phyloP scores from a whole-genome alignment of 1,284 basidiomycete species.

The Hypsizygus ulmarius region DNA sequence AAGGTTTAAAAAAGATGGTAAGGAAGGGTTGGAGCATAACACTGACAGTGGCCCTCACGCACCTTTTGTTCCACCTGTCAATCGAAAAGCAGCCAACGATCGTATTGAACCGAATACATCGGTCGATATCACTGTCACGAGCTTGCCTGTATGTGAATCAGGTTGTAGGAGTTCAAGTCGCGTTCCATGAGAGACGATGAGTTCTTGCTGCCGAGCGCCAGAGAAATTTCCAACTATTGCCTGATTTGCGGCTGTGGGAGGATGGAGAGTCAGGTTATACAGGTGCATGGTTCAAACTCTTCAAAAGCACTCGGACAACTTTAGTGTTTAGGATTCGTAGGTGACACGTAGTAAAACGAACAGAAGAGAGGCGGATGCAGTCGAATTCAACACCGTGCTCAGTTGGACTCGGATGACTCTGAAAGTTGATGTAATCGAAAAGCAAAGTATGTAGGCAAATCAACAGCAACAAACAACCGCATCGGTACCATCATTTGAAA shows the following conservation, averaged over 20 bases:
- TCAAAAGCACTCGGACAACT: background rate
- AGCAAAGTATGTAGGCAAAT: background rate
- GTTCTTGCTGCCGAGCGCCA: conserved; percentile 89
- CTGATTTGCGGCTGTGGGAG: conserved; percentile 77
- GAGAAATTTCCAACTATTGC: conserved; percentile 94
- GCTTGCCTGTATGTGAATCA: conserved; percentile 84
- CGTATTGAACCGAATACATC: conserved; percentile 91
- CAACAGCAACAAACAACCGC: conserved; percentile 1
- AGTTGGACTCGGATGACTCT: too few species aligned
- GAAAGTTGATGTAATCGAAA: too few species aligned
- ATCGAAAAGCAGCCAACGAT: conserved; percentile 82
- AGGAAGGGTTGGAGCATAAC: conserved; percentile 53
- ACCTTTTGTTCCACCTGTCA: conserved; percentile 97
- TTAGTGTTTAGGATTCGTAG: background rate
- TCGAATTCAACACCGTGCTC: too few species aligned
- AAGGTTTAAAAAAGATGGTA: conserved; percentile 41
- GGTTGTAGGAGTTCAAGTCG: conserved; percentile 87
- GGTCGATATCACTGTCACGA: conserved; percentile 74
- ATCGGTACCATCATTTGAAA: background rate
- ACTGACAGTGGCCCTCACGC: too few species aligned
- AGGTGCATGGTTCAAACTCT: conserved; percentile 64
- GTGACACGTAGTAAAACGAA: background rate
- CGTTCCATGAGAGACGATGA: conserved; percentile 86
- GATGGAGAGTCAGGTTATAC: conserved; percentile 91
- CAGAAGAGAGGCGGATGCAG: too few species aligned